These are phyloP conservation scores for Parietichytrium sp. DNA, from an alignment of 108 stramenopile species.

Conservation along the genomic window DNA sequence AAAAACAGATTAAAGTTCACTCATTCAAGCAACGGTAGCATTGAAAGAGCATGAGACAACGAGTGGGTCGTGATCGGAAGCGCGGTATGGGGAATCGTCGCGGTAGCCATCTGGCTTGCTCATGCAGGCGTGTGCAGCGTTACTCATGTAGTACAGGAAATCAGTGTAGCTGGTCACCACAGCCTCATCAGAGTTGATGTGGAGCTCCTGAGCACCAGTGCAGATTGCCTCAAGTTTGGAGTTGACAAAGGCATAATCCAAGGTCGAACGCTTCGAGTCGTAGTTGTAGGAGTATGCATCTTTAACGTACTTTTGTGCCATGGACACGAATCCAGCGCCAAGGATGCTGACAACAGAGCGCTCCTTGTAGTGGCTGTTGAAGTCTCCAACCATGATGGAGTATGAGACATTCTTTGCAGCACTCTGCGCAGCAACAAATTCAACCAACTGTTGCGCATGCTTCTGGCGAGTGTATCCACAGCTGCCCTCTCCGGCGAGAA, in stretches of 20 bases:
- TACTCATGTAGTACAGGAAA: neutral
- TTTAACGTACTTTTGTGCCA: neutral
- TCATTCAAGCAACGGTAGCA: too few species aligned
- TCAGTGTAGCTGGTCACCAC: neutral
- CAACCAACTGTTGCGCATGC: conserved; percentile 19
- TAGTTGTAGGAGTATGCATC: conserved; percentile 19
- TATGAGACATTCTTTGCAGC: neutral
- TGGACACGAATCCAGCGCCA: neutral
- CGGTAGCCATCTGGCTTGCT: neutral
- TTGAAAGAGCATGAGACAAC: neutral
- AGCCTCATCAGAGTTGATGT: conserved; percentile 35
- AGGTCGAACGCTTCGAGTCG: neutral
- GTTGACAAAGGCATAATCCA: neutral
- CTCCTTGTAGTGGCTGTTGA: neutral
- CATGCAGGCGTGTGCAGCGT: neutral
- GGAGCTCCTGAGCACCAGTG: neutral
- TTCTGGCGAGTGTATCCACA: conserved; percentile 32
- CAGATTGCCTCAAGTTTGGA: neutral
- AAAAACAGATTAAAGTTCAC: too few species aligned
- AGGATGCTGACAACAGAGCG: neutral
- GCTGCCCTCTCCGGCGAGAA: neutral
- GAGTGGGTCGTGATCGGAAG: conserved; percentile 17
- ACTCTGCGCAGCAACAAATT: too few species aligned
- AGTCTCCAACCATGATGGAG: conserved; percentile 18
- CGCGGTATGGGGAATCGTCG: conserved; percentile 5